phyloP scores from a whole-genome alignment of 352 stramenopile genomes.

The Globisporangium polare region DNA sequence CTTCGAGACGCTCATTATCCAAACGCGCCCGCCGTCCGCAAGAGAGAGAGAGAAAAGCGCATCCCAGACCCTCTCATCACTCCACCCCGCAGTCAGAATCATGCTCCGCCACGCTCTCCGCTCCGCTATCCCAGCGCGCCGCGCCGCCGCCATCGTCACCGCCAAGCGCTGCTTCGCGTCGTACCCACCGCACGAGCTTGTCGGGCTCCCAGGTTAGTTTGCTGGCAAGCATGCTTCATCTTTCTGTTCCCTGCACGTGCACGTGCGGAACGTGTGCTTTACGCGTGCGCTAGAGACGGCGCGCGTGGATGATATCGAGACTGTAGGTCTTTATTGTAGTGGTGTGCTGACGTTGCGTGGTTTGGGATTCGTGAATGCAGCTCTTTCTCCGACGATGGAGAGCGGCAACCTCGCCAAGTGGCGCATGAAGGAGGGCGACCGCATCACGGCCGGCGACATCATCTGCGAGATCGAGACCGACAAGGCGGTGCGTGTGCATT shows the following conservation, averaged over 20 bases:
- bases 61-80: background rate
- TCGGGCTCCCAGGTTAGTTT: constrained; percentile 70
- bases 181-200: constrained; percentile 74
- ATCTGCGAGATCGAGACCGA: constrained; percentile 98
- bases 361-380: constrained; percentile 19
- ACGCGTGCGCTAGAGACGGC: background rate
- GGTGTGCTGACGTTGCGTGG: background rate
- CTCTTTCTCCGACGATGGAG: constrained; percentile 98
- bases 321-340: background rate
- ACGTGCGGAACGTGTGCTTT: background rate
- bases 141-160: constrained; percentile 24
- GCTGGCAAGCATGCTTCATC: background rate
- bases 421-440: constrained; percentile 91
- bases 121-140: constrained; percentile 37
- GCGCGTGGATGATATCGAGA: background rate
- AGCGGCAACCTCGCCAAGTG: constrained; percentile 95
- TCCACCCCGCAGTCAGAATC: background rate
- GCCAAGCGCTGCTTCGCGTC: constrained; percentile 53
- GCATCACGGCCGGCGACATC: constrained; percentile 92
- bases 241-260: background rate
- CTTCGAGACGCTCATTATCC: background rate
- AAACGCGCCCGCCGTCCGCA: background rate
- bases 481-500: constrained; percentile 84
- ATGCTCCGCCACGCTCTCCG: constrained; percentile 70
- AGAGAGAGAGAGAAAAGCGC: background rate